These are phyloP conservation scores for Dorcoceras hygrometricum DNA, from an alignment of 257 asterid species.

Conservation along the genomic window DNA sequence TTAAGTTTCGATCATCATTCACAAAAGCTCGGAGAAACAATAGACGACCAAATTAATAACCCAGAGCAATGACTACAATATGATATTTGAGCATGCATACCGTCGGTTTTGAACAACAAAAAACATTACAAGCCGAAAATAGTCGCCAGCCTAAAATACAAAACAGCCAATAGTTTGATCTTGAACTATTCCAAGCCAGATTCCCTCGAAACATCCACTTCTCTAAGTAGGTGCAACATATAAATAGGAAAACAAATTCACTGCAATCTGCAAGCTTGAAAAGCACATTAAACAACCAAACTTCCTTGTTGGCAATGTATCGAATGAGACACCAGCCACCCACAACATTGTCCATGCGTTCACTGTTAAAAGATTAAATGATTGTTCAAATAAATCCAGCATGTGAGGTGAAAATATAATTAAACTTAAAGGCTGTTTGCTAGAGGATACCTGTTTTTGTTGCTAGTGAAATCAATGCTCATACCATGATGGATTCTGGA, in stretches of 20 bases:
- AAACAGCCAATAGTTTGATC: slow-evolving; percentile 18
- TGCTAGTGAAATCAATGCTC: slow-evolving; percentile 24
- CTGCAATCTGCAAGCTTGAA: slow-evolving; percentile 41
- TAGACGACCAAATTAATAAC: background rate
- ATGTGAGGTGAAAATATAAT: slow-evolving; percentile 26
- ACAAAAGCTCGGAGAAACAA: background rate
- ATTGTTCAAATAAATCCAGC: slow-evolving; percentile 34
- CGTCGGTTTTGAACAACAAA: slow-evolving; percentile 14
- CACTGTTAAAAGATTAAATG: slow-evolving; percentile 26
- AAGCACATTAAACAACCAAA: slow-evolving; percentile 38
- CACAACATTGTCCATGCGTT: slow-evolving; percentile 31
- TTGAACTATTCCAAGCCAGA: slow-evolving; percentile 28
- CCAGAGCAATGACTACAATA: background rate
- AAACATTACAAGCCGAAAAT: slow-evolving; percentile 33
- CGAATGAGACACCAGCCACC: slow-evolving; percentile 33
- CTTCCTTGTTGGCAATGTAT: slow-evolving; percentile 35
- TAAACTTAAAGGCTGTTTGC: slow-evolving; percentile 9
- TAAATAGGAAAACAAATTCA: slow-evolving; percentile 33
- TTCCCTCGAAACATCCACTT: slow-evolving; percentile 33
- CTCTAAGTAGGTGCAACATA: slow-evolving; percentile 29
- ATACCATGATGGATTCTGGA: slow-evolving; percentile 39
- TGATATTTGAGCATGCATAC: too few species aligned
- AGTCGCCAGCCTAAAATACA: slow-evolving; percentile 17
- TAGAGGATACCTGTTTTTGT: slow-evolving; percentile 24
- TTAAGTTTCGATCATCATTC: background rate